Evolutionary conservation across 768 basidiomycete genomes (phyloP).

Genomic region (Suillus decipiens): DNA sequence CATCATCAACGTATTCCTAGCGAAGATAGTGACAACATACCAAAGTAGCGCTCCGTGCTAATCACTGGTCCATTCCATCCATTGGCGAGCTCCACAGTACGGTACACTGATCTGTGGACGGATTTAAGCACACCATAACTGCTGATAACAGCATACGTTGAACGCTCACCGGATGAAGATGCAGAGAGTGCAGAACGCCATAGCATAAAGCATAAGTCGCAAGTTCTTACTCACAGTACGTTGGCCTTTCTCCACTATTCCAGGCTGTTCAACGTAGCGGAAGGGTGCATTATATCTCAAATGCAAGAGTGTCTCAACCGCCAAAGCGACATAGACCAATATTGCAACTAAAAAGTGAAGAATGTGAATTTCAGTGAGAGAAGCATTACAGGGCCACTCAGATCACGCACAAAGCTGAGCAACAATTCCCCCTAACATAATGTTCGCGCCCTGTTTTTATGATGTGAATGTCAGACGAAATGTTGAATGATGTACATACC

Average conservation of each 20-base stretch:
- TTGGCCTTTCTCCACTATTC: conserved; percentile 6
- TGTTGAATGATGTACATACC: conserved; percentile 9
- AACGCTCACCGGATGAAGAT: conserved; percentile 47
- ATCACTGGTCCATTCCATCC: conserved; percentile 53
- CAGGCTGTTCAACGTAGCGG: conserved; percentile 8
- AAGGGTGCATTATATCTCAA: conserved; percentile 40
- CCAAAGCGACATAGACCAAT: conserved; percentile 41
- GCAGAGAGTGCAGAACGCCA: conserved; percentile 41
- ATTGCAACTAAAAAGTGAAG: conserved; percentile 39
- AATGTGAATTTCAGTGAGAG: conserved; percentile 17
- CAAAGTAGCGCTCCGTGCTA: conserved; percentile 48
- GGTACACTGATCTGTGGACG: conserved; percentile 14
- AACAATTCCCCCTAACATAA: conserved; percentile 66
- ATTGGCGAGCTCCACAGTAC: conserved; percentile 17
- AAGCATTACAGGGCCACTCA: conserved; percentile 20
- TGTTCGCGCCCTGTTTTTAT: conserved; percentile 42
- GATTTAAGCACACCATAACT: background rate
- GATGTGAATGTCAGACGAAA: background rate
- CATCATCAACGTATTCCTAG: background rate
- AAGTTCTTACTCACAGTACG: conserved; percentile 15
- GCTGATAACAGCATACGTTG: background rate
- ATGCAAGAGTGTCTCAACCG: conserved; percentile 47
- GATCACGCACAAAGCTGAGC: conserved; percentile 51
- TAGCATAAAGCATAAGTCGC: conserved; percentile 36
- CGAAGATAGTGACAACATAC: conserved; percentile 29